These are phyloP conservation scores for Talaromyces sp. DNA, from an alignment of 2,329 filamentous ascomycete species.

Conservation along the genomic window DNA sequence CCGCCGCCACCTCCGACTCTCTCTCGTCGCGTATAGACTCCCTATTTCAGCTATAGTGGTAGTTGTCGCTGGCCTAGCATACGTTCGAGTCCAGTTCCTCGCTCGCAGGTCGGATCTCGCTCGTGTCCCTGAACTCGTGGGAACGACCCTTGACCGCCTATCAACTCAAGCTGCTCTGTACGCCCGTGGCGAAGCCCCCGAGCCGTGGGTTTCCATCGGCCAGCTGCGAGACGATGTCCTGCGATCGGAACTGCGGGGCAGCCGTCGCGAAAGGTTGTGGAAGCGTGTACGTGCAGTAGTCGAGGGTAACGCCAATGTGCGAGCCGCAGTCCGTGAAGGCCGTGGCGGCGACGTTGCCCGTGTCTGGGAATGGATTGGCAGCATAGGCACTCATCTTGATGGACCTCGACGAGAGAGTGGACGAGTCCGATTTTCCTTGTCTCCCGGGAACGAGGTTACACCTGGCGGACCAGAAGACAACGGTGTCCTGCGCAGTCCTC, in stretches of 20 bases:
- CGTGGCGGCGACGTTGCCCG: constrained; percentile 54
- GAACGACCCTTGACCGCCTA: constrained; percentile 76
- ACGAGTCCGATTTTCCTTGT: constrained; percentile 24
- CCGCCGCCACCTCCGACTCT: constrained; percentile 44
- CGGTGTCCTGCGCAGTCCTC: constrained; percentile 20
- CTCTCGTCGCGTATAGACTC: constrained; percentile 48
- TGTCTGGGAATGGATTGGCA: constrained; percentile 67
- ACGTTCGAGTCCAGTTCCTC: constrained; percentile 61
- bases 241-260: constrained; percentile 70
- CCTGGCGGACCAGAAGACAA: constrained; percentile 8
- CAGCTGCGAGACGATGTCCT: constrained; percentile 90
- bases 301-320: constrained; percentile 89
- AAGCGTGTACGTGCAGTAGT: constrained; percentile 75
- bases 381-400: constrained; percentile 47
- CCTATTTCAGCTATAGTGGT: constrained; percentile 45
- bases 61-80: constrained; percentile 50
- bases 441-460: constrained; percentile 17
- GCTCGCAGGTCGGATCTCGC: constrained; percentile 62
- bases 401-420: constrained; percentile 23
- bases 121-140: constrained; percentile 76
- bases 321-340: constrained; percentile 65
- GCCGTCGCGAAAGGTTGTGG: constrained; percentile 78
- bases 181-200: constrained; percentile 59
- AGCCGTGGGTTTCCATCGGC: constrained; percentile 78
- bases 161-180: constrained; percentile 80